A percentile compares a stretch with the other conserved stretches of the same genome.
Evolutionary conservation across 306 rosid species (phyloP).

Genomic region (Vigna angularis): DNA sequence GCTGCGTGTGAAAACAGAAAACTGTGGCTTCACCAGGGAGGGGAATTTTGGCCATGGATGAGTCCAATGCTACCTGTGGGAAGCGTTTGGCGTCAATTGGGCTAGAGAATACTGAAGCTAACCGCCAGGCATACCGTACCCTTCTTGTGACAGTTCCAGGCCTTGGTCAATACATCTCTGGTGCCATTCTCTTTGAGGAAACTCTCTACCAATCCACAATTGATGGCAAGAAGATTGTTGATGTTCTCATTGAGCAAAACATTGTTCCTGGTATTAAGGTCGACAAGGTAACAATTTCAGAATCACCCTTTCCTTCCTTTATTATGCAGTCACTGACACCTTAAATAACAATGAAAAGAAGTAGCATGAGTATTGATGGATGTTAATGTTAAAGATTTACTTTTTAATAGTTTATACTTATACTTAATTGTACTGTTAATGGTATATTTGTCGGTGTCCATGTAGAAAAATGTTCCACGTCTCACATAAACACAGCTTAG

Average conservation of each 20-base stretch:
- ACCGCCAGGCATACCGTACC: slow-evolving; percentile 93
- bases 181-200: slow-evolving; percentile 93
- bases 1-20: slow-evolving; percentile 58
- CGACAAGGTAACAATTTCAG: slow-evolving; percentile 65
- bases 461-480: background rate
- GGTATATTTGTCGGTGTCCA: background rate
- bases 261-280: slow-evolving; percentile 91
- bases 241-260: slow-evolving; percentile 69
- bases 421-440: background rate
- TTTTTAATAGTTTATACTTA: too few species aligned
- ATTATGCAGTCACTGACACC: background rate
- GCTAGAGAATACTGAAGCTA: slow-evolving; percentile 87
- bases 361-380: background rate
- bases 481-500: slow-evolving; percentile 1
- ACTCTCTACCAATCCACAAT: slow-evolving; percentile 91
- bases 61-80: slow-evolving; percentile 91
- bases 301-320: slow-evolving; percentile 24
- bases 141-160: slow-evolving; percentile 76
- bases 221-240: slow-evolving; percentile 85
- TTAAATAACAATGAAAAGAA: background rate
- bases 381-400: background rate
- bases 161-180: slow-evolving; percentile 83
- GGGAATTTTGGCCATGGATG: slow-evolving; percentile 97
- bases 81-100: slow-evolving; percentile 96
- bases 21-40: slow-evolving; percentile 87